A percentile compares a stretch with the other conserved stretches of the same genome.
These are phyloP conservation scores for Oidiodendron maius DNA, from an alignment of 495 filamentous ascomycete species.

Conservation along the genomic window DNA sequence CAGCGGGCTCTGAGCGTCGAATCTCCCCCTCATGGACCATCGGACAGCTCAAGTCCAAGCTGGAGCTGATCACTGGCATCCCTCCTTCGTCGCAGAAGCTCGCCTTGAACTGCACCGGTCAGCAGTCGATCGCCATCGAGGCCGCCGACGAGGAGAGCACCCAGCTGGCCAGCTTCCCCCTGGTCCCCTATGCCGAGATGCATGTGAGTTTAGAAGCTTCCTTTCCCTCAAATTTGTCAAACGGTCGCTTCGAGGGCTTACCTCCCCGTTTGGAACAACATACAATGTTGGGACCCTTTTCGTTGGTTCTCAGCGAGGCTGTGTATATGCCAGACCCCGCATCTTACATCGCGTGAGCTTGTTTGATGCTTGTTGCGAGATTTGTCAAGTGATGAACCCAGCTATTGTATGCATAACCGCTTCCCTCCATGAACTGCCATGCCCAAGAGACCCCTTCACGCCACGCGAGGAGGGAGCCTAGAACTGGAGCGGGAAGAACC, in stretches of 20 bases:
- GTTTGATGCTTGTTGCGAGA: too few species aligned
- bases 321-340: too few species aligned
- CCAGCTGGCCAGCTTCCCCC: constrained; percentile 52
- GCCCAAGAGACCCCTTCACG: too few species aligned
- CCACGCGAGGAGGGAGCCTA: too few species aligned
- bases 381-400: too few species aligned
- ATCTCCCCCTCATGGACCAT: constrained; percentile 92
- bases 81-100: constrained; percentile 76
- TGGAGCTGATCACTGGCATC: constrained; percentile 91
- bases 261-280: too few species aligned
- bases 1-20: constrained; percentile 73
- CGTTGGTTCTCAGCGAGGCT: background rate
- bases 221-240: too few species aligned
- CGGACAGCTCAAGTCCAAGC: constrained; percentile 74
- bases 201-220: constrained; percentile 57
- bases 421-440: too few species aligned
- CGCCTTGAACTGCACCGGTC: constrained; percentile 51
- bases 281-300: background rate
- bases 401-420: too few species aligned
- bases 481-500: too few species aligned
- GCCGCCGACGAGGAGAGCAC: constrained; percentile 63
- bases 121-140: constrained; percentile 49
- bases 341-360: too few species aligned
- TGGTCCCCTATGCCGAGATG: constrained; percentile 69
- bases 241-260: too few species aligned